Conservation (phyloP, 140 eudicot species). For the Flaveria floridana region DNA sequence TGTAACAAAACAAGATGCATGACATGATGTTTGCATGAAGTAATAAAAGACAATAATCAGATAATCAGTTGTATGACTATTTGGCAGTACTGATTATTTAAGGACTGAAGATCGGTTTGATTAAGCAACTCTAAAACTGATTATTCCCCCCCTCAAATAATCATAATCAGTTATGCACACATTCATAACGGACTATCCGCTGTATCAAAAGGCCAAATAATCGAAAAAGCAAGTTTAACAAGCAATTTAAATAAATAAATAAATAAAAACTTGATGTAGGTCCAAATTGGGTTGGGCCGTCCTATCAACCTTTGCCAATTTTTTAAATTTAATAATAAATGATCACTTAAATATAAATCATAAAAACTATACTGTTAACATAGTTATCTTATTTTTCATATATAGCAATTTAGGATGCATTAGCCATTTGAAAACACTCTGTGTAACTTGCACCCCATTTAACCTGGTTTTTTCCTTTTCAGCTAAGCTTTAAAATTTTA, state of each 20-base stretch:
- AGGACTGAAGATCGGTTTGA: neutral
- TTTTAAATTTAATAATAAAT: neutral
- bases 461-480: neutral
- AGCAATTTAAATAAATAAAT: neutral
- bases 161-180: neutral
- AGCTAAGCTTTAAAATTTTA: neutral
- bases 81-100: neutral
- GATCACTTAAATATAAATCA: neutral
- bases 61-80: neutral
- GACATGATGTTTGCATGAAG: neutral
- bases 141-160: conserved; percentile 1
- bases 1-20: neutral
- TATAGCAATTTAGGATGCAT: neutral
- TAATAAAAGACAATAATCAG: neutral
- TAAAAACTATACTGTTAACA: neutral
- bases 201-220: neutral
- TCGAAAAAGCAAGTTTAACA: neutral
- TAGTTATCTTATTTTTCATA: neutral
- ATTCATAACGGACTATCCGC: neutral
- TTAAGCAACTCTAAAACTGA: neutral
- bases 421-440: neutral
- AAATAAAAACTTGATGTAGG: neutral
- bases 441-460: conserved; percentile 6
- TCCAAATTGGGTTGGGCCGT: conserved; percentile 4
- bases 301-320: neutral